Evolutionary conservation across 352 stramenopile genomes (phyloP), one percentile per base, ranked within the genome.

Genomic region (Poterioochromonas sp.): DNA sequence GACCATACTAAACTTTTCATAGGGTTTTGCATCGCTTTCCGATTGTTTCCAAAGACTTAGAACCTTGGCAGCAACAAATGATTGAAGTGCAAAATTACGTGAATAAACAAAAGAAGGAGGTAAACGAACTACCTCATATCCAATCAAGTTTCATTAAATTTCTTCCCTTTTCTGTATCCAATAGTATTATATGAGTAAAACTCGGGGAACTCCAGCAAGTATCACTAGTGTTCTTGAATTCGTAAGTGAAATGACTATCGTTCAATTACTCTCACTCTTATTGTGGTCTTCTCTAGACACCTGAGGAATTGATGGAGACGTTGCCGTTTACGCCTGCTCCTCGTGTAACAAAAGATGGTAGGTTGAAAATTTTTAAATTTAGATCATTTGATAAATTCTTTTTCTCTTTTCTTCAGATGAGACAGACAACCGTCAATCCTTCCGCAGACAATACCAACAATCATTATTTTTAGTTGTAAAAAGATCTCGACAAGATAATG

Each of bases 21-120:
- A 69, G 60, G 11, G 26, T 69, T 69, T 32, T 69, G 3, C 60
- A 69, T 69, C 60, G 60, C 11, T 69, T 43, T 43, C 60, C 60
- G 20, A 43, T 26, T 43, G 12, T 69, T 22, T 32, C 60, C 8
- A 0, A 5, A 8, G 60, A 69, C 12, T 1, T 41, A 12, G 8
- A 40, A 32, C 29, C 39, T 43, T 69, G 60, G 60, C 3, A 69
- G 35, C 8, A 26, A 22, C 20, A 69, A 8, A 43, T 43, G 39
- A 5, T 32, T 29, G 34, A 69, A 5, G 11, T 69, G 22, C 3
- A 43, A 41, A 41, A 69, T 41, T 43, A 69, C 2, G 41, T 44
- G 8, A 15, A 69, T 1, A 5, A 69, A 44, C 39, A 44, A 32
- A 3, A 69, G 8, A 18, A 32, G 8, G 32, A 39, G 5, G 60